Percentiles rank a stretch among this genome's conserved stretches.
Conservation (phyloP, 257 asterid species). For the Penstemon davidsonii region DNA sequence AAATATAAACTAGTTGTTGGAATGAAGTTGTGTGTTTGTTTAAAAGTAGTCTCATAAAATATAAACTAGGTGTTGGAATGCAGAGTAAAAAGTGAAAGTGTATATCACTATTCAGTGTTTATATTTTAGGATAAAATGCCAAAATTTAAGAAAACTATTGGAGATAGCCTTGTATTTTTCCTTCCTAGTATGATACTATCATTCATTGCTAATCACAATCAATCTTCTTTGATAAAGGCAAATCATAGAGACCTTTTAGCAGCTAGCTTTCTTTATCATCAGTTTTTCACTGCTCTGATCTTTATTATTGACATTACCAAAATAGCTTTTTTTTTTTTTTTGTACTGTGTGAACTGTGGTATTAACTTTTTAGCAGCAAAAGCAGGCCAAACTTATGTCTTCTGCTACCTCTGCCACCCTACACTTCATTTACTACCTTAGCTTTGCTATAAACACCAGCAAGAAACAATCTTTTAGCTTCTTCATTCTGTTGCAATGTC, state of each 20-base stretch:
- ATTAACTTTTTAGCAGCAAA: constrained; percentile 46
- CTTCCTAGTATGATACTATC: background rate
- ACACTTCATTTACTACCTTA: constrained; percentile 47
- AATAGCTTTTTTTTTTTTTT: constrained; percentile 29
- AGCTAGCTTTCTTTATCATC: constrained; percentile 29
- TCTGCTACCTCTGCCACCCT: constrained; percentile 47
- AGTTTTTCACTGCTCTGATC: constrained; percentile 35
- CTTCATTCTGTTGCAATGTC: constrained; percentile 27
- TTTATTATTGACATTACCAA: constrained; percentile 44
- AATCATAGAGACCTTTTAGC: constrained; percentile 20
- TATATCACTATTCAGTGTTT: too few relatives aligned
- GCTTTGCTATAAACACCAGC: constrained; percentile 50
- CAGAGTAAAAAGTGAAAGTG: too few relatives aligned
- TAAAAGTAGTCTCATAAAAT: too few relatives aligned
- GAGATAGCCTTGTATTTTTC: too few relatives aligned
- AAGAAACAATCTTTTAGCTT: constrained; percentile 25
- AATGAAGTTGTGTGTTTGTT: too few relatives aligned
- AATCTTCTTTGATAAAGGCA: constrained; percentile 26
- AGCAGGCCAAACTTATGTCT: constrained; percentile 37
- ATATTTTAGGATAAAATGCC: too few relatives aligned
- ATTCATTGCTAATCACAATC: constrained; percentile 24
- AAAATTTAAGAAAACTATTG: too few relatives aligned
- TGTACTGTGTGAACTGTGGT: constrained; percentile 49
- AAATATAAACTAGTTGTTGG: too few relatives aligned
- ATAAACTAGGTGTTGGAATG: too few relatives aligned